A percentile compares a stretch with the other conserved stretches of the same genome.
Conservation (phyloP, 495 filamentous ascomycete genomes). For the Lindgomyces ingoldianus region DNA sequence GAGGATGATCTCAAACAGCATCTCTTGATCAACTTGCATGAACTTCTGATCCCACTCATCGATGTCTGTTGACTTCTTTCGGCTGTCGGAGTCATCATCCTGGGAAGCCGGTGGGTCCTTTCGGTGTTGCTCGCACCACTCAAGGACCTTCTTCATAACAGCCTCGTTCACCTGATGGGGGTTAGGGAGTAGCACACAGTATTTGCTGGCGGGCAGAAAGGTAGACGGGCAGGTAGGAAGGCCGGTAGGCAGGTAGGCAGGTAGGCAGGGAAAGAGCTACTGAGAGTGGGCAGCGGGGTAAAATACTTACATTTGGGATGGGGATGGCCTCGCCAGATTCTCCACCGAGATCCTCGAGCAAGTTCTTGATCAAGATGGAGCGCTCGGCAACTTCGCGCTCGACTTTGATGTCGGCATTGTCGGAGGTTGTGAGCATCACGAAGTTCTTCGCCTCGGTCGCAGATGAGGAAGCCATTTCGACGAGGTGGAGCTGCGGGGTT, state of each 20-base stretch:
- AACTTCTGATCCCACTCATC: slow-evolving; percentile 99
- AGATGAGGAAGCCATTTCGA: slow-evolving; percentile 40
- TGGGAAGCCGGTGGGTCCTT: slow-evolving; percentile 72
- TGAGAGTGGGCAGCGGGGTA: neutral
- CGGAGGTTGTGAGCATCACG: slow-evolving; percentile 59
- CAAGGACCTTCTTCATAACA: slow-evolving; percentile 91
- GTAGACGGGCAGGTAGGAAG: too few relatives aligned
- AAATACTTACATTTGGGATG: slow-evolving; percentile 77
- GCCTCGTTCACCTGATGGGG: slow-evolving; percentile 78
- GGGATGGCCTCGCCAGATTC: slow-evolving; percentile 68
- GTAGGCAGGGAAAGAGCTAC: slow-evolving; percentile 18
- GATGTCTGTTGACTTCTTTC: slow-evolving; percentile 98
- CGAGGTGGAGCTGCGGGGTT: slow-evolving; percentile 10
- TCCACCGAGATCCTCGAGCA: slow-evolving; percentile 89
- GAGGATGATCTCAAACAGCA: slow-evolving; percentile 98
- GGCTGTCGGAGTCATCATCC: slow-evolving; percentile 88
- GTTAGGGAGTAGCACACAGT: too few relatives aligned
- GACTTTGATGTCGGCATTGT: slow-evolving; percentile 57
- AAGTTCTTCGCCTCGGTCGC: slow-evolving; percentile 29
- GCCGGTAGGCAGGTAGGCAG: too few relatives aligned
- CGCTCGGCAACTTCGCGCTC: slow-evolving; percentile 87
- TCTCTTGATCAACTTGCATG: slow-evolving; percentile 99
- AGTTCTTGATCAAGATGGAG: slow-evolving; percentile 93
- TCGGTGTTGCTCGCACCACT: slow-evolving; percentile 96
- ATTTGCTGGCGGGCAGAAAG: too few relatives aligned